Percentiles rank a stretch among this genome's conserved stretches.
Conservation (phyloP, 768 basidiomycete genomes). For the Russula ochroleuca region DNA sequence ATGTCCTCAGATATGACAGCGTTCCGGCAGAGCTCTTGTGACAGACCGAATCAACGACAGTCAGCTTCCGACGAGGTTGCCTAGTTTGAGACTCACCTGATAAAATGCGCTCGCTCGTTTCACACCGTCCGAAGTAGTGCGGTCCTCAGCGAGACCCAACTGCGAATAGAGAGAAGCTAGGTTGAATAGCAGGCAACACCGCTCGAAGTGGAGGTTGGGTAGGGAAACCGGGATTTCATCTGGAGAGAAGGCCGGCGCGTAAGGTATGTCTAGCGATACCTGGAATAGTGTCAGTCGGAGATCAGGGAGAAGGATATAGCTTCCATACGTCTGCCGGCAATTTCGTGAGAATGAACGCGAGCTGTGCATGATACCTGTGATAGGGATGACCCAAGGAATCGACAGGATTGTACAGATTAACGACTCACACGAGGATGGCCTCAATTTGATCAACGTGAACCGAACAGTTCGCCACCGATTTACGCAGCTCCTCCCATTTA, state of each 20-base stretch:
- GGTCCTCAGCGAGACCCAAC: conserved; percentile 66
- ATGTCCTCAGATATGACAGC: conserved; percentile 54
- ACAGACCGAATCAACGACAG: conserved; percentile 5
- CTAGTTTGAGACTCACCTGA: conserved; percentile 45
- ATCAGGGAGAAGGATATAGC: conserved; percentile 22
- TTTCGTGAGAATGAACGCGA: conserved; percentile 78
- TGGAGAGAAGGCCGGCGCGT: conserved; percentile 65
- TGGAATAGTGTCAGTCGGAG: conserved; percentile 31
- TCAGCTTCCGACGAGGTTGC: not conserved
- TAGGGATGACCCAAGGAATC: conserved; percentile 18
- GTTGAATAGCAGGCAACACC: conserved; percentile 77
- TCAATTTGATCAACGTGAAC: conserved; percentile 57
- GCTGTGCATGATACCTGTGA: conserved; percentile 85
- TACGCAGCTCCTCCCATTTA: conserved; percentile 63
- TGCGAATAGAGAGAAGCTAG: conserved; percentile 83
- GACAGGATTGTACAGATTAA: conserved; percentile 13
- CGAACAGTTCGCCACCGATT: conserved; percentile 46
- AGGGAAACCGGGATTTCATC: conserved; percentile 55
- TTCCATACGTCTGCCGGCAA: conserved; percentile 70
- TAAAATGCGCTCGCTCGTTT: conserved; percentile 70
- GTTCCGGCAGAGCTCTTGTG: conserved; percentile 66
- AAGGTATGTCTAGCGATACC: conserved; percentile 71
- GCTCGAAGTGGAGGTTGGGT: conserved; percentile 76
- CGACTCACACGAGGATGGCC: conserved; percentile 53
- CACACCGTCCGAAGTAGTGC: conserved; percentile 71